Evolutionary conservation across 176 grass and related monocot species (phyloP).

Genomic region (Aegilops sharonensis): DNA sequence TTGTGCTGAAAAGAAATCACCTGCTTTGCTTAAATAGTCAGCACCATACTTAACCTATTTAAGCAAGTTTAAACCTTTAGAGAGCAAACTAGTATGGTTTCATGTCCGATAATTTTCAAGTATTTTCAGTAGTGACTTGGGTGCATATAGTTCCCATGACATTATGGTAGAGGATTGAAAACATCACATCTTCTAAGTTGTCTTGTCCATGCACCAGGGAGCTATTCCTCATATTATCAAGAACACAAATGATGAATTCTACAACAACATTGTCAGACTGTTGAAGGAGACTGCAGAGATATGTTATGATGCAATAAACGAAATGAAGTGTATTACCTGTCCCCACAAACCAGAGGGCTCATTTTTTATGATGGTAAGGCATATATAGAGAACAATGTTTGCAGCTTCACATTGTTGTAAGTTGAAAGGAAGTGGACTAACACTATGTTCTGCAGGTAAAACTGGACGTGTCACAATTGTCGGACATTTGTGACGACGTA

Average conservation of each 20-base stretch:
- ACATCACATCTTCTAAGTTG: not conserved
- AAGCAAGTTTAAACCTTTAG: no score
- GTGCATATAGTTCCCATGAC: conserved; percentile 1
- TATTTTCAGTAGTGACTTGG: not conserved
- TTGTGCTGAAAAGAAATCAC: no score
- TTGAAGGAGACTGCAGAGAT: conserved; percentile 60
- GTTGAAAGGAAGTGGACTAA: not conserved
- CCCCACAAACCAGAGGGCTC: conserved; percentile 67
- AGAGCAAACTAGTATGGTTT: no score
- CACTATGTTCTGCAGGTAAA: conserved; percentile 43
- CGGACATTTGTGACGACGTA: conserved; percentile 40
- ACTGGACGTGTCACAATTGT: conserved; percentile 36
- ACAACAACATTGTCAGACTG: conserved; percentile 39
- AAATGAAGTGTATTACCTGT: conserved; percentile 63
- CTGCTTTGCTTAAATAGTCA: no score
- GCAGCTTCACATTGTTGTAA: not conserved
- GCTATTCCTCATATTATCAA: conserved; percentile 62
- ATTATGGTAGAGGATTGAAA: not conserved
- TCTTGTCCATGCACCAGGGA: conserved; percentile 40
- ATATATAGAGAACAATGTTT: not conserved
- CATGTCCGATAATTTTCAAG: not conserved
- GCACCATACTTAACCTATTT: no score
- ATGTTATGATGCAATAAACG: conserved; percentile 57
- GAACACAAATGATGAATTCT: conserved; percentile 71
- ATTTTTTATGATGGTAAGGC: conserved; percentile 74